These are phyloP conservation scores for Collariella sp. DNA, from an alignment of 495 filamentous ascomycete species.

Conservation along the genomic window DNA sequence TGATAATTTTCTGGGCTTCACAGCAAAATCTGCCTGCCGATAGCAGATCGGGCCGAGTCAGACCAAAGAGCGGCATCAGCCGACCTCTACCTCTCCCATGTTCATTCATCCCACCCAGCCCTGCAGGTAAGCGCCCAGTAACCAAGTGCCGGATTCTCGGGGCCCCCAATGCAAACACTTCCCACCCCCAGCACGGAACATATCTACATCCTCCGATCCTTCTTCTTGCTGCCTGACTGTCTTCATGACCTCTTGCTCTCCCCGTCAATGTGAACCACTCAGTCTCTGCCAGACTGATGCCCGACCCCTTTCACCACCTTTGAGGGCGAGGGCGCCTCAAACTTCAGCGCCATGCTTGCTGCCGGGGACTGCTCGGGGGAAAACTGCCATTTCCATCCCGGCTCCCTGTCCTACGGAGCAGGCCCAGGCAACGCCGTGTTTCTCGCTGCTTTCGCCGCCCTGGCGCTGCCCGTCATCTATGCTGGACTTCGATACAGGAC, in stretches of 20 bases:
- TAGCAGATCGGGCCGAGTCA: not conserved
- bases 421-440: constrained; percentile 29
- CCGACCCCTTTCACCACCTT: not conserved
- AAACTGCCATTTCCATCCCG: constrained; percentile 14
- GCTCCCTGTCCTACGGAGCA: constrained; percentile 24
- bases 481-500: constrained; percentile 33
- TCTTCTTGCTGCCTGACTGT: not conserved
- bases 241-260: not conserved
- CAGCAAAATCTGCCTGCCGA: not conserved
- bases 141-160: constrained; percentile 11
- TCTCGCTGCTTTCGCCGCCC: constrained; percentile 32
- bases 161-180: constrained; percentile 1
- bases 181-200: not conserved
- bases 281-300: not conserved
- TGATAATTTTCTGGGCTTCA: not conserved
- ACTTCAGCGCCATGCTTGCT: constrained; percentile 1
- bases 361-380: constrained; percentile 10
- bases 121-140: constrained; percentile 12
- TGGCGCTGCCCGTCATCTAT: constrained; percentile 30
- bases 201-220: not conserved
- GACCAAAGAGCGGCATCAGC: not conserved
- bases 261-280: not conserved
- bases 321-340: constrained; percentile 1
- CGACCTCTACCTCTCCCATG: not conserved
- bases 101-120: not conserved